These are phyloP conservation scores for Bolboschoenoplectus hybrid DNA, from an alignment of 202 grass and related monocot species.

Conservation along the genomic window DNA sequence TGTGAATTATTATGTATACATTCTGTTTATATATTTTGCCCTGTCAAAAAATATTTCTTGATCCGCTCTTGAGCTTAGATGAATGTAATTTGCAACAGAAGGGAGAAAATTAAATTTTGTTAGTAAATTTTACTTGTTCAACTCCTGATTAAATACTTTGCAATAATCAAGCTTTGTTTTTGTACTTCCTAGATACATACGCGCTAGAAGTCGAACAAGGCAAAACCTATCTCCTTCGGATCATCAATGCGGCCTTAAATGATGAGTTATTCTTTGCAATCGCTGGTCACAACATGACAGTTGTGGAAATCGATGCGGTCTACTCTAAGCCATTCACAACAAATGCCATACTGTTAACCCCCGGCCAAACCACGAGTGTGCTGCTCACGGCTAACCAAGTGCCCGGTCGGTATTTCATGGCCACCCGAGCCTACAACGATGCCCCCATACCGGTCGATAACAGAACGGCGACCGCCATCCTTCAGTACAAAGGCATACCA, in stretches of 20 bases:
- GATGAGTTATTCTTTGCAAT: conserved; percentile 72
- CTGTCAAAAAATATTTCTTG: too few species aligned
- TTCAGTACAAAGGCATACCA: conserved; percentile 59
- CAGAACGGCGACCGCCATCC: conserved; percentile 53
- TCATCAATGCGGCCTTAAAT: conserved; percentile 72
- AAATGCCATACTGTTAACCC: conserved; percentile 44
- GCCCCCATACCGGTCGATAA: conserved; percentile 53
- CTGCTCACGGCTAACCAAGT: conserved; percentile 48
- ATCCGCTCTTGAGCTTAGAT: background rate
- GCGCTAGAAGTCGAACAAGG: conserved; percentile 45
- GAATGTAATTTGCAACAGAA: background rate
- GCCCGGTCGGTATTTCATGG: conserved; percentile 59
- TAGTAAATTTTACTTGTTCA: background rate
- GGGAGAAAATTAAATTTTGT: background rate
- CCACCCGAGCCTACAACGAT: conserved; percentile 45
- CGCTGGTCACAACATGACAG: conserved; percentile 59
- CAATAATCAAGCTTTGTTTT: background rate
- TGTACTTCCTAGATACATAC: conserved; percentile 52
- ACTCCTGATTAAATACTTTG: background rate
- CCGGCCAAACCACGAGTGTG: conserved; percentile 65
- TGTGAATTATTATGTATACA: too few species aligned
- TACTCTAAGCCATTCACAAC: conserved; percentile 58
- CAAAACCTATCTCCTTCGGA: conserved; percentile 62
- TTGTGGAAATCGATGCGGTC: conserved; percentile 66
- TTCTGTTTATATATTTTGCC: too few species aligned